phyloP scores from a whole-genome alignment of 2,329 filamentous ascomycete species.

The Apiospora arundinis region DNA sequence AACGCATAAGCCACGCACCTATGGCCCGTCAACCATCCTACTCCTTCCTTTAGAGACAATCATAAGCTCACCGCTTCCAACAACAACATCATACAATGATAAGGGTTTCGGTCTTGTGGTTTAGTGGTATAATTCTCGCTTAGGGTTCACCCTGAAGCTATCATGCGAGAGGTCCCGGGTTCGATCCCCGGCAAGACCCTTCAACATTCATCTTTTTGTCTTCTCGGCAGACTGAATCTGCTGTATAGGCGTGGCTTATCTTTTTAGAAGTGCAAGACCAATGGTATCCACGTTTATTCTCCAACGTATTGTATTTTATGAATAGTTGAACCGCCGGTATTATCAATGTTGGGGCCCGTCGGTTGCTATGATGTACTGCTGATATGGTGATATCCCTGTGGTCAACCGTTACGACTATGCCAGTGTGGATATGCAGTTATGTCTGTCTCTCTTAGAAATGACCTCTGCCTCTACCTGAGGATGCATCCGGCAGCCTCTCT shows the following conservation, averaged over 20 bases:
- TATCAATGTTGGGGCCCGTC: too few species aligned
- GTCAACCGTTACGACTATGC: too few species aligned
- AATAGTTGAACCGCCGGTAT: too few species aligned
- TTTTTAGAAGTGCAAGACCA: too few species aligned
- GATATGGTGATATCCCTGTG: too few species aligned
- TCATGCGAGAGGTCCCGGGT: conserved; percentile 22
- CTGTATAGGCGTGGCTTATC: background rate
- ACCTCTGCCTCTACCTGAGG: conserved; percentile 44
- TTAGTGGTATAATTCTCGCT: conserved; percentile 24
- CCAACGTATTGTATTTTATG: too few species aligned
- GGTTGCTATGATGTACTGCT: too few species aligned
- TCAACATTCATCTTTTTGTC: background rate
- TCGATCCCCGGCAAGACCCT: conserved; percentile 22
- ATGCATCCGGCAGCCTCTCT: conserved; percentile 64
- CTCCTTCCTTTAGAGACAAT: background rate
- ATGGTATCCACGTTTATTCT: too few species aligned
- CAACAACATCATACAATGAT: background rate
- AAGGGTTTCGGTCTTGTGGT: conserved; percentile 21
- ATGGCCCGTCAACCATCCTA: background rate
- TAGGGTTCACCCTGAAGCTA: conserved; percentile 20
- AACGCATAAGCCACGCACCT: background rate
- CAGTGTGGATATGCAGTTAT: too few species aligned
- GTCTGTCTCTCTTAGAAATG: conserved; percentile 25
- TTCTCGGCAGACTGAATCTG: background rate
- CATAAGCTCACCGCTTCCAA: background rate